Conservation (phyloP, 768 basidiomycete genomes). For the Termitomyces sp. region DNA sequence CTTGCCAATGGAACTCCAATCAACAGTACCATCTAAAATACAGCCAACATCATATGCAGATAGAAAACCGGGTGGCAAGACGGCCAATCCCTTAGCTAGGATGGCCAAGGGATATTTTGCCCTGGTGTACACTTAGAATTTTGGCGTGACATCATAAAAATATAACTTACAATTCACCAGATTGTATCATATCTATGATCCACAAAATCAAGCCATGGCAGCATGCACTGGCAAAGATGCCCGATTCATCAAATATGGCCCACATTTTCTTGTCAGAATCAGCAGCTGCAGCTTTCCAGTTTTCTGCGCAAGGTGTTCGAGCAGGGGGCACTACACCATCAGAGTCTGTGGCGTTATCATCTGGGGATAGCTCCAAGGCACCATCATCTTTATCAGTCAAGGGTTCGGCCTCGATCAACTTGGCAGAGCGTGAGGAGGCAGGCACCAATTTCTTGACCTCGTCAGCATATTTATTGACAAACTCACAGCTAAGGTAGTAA, state of each 20-base stretch:
- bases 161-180: slow-evolving; percentile 33
- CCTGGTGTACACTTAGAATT: slow-evolving; percentile 5
- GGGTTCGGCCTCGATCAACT: neutral
- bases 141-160: neutral
- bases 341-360: neutral
- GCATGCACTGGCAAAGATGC: slow-evolving; percentile 31
- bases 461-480: slow-evolving; percentile 26
- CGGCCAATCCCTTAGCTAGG: slow-evolving; percentile 18
- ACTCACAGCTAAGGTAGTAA: slow-evolving; percentile 18
- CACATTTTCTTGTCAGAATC: slow-evolving; percentile 29
- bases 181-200: slow-evolving; percentile 28
- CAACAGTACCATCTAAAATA: slow-evolving; percentile 14
- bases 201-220: too few relatives aligned
- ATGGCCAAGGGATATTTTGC: slow-evolving; percentile 25
- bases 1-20: slow-evolving; percentile 15
- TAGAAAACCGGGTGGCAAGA: slow-evolving; percentile 7
- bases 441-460: slow-evolving; percentile 25
- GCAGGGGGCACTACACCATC: neutral
- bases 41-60: slow-evolving; percentile 26
- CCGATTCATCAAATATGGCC: slow-evolving; percentile 33
- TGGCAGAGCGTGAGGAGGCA: neutral
- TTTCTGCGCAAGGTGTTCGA: slow-evolving; percentile 17
- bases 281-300: slow-evolving; percentile 26
- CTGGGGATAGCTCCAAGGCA: neutral
- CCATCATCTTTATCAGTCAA: too few relatives aligned